Evolutionary conservation across 2,329 filamentous ascomycete species (phyloP), one percentile per base, ranked within the genome.

Genomic region (Xylaria polymorpha): DNA sequence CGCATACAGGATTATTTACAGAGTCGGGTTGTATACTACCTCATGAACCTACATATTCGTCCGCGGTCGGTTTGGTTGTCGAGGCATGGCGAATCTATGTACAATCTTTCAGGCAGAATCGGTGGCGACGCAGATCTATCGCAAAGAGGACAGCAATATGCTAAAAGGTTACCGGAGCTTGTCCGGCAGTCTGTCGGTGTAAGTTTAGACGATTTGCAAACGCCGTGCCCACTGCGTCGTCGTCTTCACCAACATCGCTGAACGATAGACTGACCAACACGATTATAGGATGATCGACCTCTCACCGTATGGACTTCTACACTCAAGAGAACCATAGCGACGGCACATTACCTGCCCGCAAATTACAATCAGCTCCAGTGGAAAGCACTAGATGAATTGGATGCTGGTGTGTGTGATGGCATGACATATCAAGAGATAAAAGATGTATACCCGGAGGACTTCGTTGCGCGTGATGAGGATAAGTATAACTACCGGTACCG

Each of bases 401-500:
- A 99, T 80, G 94, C 94, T 1, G 96, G 96, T 60, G 93, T 98
- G 57, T 99, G 96, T 82, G 96, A 99, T 77, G 94, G 95, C 64
- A 89, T 98, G 80, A 99, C 96, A 1, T 98, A 98, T 80, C 93
- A 94, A 77, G 92, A 99, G 79, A 98, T 99, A 78, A 94, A 96
- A 77, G 89, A 97, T 76, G 84, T 88, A 64, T 98, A 93, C 79
- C 96, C 96, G 0, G 94, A 98, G 74, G 96, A 99, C 83, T 99
- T 99, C 83, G 90, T 90, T 59, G 94, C 95, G 41, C 93, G 96
- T 71, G 96, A 99, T 80, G 94, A 97, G 74, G 96, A 99, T 85
- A 99, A 99, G 82, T 98, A 98, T 88, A 98, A 99, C 84, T 99
- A 99, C 83, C 94, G 96, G 66, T 99, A 99, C 82, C 91, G 96